Percentiles rank a stretch among this genome's conserved stretches.
Conservation (phyloP, 805 yeast species). For the Candida maltosa region DNA sequence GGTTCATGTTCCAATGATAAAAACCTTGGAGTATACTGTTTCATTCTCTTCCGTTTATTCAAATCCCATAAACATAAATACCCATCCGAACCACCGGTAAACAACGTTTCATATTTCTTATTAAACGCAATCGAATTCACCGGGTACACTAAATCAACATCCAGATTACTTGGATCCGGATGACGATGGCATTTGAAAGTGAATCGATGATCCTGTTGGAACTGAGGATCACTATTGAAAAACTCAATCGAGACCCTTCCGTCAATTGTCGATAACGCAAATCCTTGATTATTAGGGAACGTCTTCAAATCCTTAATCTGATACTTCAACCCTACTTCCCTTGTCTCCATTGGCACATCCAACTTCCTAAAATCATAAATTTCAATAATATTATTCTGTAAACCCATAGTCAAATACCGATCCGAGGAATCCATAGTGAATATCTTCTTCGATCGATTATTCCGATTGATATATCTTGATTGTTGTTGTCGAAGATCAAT, state of each 20-base stretch:
- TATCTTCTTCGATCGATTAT: slow-evolving; percentile 44
- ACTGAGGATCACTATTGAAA: slow-evolving; percentile 46
- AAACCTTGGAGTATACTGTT: slow-evolving; percentile 36
- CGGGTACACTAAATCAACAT: slow-evolving; percentile 51
- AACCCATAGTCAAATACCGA: slow-evolving; percentile 47
- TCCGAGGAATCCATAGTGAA: slow-evolving; percentile 58
- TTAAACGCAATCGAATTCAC: slow-evolving; percentile 48
- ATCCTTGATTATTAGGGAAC: slow-evolving; percentile 52
- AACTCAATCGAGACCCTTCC: slow-evolving; percentile 78
- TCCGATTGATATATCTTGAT: neutral
- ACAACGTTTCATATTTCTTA: slow-evolving; percentile 33
- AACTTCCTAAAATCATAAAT: slow-evolving; percentile 50
- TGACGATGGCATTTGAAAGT: slow-evolving; percentile 80
- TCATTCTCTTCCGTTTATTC: slow-evolving; percentile 40
- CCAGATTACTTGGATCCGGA: slow-evolving; percentile 30
- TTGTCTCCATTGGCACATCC: slow-evolving; percentile 40
- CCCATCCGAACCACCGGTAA: slow-evolving; percentile 54
- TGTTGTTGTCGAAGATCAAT: slow-evolving; percentile 36
- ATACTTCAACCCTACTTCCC: slow-evolving; percentile 65
- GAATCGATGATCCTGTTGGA: slow-evolving; percentile 46
- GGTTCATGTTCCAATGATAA: slow-evolving; percentile 11
- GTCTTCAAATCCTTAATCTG: slow-evolving; percentile 58
- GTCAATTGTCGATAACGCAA: slow-evolving; percentile 71
- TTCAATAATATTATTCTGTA: slow-evolving; percentile 50
- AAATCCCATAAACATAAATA: slow-evolving; percentile 50